Evolutionary conservation across 148 eudicot species (phyloP), one percentile per base, ranked within the genome.

Genomic region (Mesembryanthemum crystallinum): DNA sequence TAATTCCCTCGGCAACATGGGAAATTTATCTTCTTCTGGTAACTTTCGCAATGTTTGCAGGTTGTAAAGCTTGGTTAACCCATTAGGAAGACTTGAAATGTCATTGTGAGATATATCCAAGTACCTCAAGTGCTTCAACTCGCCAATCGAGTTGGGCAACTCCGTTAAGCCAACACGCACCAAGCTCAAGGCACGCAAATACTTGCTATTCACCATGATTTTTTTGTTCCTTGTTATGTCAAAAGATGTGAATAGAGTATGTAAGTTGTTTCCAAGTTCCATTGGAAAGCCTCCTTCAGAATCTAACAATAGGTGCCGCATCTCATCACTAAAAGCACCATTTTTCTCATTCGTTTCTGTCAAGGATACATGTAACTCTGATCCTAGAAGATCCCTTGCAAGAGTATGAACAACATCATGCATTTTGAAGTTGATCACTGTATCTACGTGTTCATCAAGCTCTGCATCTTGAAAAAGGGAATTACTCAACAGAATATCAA

Each of bases 401-500:
- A 67, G 27, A 39, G 54, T 25, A 23, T 39, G 51, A n/a, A 42
- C 29, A 8, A 39, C 51, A 45, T 67, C 71, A 45, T 67, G 71
- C 54, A 67, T 67, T 45, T 67, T 67, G 39, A 51, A 67, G 14
- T 15, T 39, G 8, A 21, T 8, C 27, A 67, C 55, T 14, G n/a
- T 43, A 42, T 51, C 71, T 7, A 21, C 7, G 21, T 9, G 15
- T 24, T 67, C 32, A n/a, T 67, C 71, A 39, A 39, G 39, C 1
- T 42, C 17, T 21, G 30, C 30, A 24, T 67, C 71, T 67, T 67
- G 71, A 42, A 67, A 67, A 39, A 67, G 54, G 35, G 71, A 67
- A 43, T 67, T 39, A 42, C 39, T 43, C 18, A 67, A 24, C 51
- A 67, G n/a, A 67, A 43, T 43, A 24, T 23, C 9, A 24, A 67